Percentiles rank a stretch among this genome's conserved stretches.
phyloP scores from a whole-genome alignment of 345 rosid genomes.

The Camelina neglecta region DNA sequence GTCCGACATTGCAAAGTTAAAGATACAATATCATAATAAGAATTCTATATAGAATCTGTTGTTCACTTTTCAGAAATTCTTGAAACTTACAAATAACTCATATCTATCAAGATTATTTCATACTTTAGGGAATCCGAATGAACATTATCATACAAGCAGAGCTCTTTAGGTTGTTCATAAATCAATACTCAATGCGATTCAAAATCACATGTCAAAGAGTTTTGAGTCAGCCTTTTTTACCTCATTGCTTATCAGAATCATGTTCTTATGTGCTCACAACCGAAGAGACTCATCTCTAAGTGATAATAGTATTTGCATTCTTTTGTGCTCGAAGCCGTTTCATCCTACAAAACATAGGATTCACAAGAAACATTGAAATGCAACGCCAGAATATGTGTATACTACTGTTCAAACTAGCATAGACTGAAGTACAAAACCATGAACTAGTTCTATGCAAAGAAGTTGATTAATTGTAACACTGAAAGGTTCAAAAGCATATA shows the following conservation, averaged over 20 bases:
- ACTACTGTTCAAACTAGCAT: neutral
- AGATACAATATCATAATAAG: neutral
- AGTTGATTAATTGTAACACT: too few species aligned
- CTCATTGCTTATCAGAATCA: constrained; percentile 4
- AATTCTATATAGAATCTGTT: neutral
- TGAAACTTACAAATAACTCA: neutral
- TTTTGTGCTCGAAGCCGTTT: constrained; percentile 12
- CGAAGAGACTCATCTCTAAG: constrained; percentile 1
- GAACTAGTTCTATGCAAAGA: neutral
- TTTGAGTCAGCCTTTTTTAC: constrained; percentile 2
- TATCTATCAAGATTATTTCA: neutral
- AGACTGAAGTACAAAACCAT: neutral
- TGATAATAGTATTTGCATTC: neutral
- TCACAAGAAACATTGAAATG: neutral
- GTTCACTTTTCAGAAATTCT: neutral
- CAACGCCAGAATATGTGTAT: neutral
- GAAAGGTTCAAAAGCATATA: too few species aligned
- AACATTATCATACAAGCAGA: neutral
- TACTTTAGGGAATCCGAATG: neutral
- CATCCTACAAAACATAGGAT: constrained; percentile 37
- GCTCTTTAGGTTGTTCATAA: constrained; percentile 13
- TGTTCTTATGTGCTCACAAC: constrained; percentile 13
- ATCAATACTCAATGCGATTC: constrained; percentile 11
- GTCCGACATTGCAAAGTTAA: neutral
- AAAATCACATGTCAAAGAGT: neutral